Evolutionary conservation across 2,329 filamentous ascomycete species (phyloP).

Genomic region (Pestalotiopsis sp.): DNA sequence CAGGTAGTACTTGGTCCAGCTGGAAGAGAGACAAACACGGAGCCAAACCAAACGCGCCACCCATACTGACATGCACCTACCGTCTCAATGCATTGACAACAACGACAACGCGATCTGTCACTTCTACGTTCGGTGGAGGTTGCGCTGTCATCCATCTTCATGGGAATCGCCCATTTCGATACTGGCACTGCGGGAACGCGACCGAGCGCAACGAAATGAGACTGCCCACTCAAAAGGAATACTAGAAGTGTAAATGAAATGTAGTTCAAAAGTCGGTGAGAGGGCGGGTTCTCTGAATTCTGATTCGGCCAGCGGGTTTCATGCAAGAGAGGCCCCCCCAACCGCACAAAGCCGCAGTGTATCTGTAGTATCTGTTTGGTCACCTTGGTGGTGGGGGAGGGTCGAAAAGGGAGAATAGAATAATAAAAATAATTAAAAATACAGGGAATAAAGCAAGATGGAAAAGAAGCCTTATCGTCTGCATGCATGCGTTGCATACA

Average conservation of each 20-base stretch:
- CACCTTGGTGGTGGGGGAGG: not conserved
- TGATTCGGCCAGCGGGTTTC: constrained; percentile 4
- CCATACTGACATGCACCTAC: no score
- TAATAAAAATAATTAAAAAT: not conserved
- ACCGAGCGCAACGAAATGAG: not conserved
- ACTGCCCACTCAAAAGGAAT: not conserved
- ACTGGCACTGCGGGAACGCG: no score
- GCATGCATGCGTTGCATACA: not conserved
- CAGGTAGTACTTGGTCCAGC: not conserved
- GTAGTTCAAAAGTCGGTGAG: constrained; percentile 7
- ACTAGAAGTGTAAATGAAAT: not conserved
- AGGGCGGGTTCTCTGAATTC: not conserved
- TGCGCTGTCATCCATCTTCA: no score
- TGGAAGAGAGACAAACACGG: no score
- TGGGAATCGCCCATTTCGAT: no score
- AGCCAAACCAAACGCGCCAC: no score
- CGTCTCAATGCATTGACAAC: no score
- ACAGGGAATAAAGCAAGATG: no score
- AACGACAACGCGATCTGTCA: no score
- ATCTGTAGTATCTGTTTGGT: not conserved
- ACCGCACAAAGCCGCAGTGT: not conserved
- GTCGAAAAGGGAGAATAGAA: not conserved
- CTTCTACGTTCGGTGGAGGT: no score
- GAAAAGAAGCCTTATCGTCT: not conserved
- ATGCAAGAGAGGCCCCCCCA: not conserved